These are phyloP conservation scores for Fusarium sp. DNA, from an alignment of 2,329 filamentous ascomycete species.

Conservation along the genomic window DNA sequence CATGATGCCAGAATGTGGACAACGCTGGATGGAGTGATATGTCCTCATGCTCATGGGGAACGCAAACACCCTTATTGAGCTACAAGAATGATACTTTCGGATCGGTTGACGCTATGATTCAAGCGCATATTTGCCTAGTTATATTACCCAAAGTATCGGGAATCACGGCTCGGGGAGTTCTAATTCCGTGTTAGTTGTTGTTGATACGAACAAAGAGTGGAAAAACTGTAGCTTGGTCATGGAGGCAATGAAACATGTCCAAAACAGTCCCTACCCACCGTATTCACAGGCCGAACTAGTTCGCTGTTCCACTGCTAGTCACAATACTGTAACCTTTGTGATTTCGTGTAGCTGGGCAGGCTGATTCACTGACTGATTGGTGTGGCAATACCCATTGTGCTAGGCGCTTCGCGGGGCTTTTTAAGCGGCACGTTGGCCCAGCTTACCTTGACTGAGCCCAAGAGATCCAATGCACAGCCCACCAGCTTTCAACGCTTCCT, in stretches of 20 bases:
- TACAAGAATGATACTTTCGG: background rate
- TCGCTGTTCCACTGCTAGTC: background rate
- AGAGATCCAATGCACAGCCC: conserved; percentile 14
- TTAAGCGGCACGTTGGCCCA: conserved; percentile 4
- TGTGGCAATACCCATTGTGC: background rate
- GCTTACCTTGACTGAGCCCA: conserved; percentile 1
- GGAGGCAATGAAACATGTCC: conserved; percentile 15
- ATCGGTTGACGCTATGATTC: background rate
- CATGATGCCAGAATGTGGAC: background rate
- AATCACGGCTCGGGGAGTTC: conserved; percentile 9
- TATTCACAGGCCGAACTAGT: background rate
- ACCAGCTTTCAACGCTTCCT: conserved; percentile 6
- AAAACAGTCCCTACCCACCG: background rate
- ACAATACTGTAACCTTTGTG: conserved; percentile 9
- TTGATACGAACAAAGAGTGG: conserved; percentile 8
- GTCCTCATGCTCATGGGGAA: background rate
- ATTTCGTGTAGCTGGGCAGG: background rate
- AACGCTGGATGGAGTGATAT: background rate
- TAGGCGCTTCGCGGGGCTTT: conserved; percentile 26
- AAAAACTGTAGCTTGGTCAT: conserved; percentile 13
- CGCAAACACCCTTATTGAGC: background rate
- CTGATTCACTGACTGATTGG: conserved; percentile 1
- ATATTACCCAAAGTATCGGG: background rate
- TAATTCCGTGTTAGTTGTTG: conserved; percentile 11
- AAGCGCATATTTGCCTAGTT: background rate